Percentiles rank a stretch among this genome's conserved stretches.
These are phyloP conservation scores for Aleurites moluccanus DNA, from an alignment of 441 rosid species.

Conservation along the genomic window DNA sequence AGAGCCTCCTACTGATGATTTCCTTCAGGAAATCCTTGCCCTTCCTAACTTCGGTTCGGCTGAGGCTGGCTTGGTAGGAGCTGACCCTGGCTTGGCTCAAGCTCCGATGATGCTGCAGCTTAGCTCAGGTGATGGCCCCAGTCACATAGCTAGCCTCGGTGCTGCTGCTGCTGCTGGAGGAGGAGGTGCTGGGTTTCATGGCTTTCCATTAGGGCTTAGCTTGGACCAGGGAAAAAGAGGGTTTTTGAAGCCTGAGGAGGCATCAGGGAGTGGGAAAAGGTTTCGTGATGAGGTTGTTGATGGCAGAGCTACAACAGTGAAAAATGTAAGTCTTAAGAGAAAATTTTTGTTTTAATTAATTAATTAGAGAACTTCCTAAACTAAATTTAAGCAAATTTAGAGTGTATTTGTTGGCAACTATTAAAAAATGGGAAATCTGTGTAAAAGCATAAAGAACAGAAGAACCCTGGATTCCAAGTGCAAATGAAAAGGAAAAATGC, in stretches of 20 bases:
- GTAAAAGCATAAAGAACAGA: neutral
- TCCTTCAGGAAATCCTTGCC: constrained; percentile 84
- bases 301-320: constrained; percentile 53
- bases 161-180: constrained; percentile 37
- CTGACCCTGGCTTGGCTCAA: constrained; percentile 40
- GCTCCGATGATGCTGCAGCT: constrained; percentile 86
- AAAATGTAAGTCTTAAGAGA: constrained; percentile 59
- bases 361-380: neutral
- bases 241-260: constrained; percentile 71
- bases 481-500: neutral
- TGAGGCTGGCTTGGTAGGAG: constrained; percentile 41
- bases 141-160: constrained; percentile 51
- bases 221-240: constrained; percentile 90
- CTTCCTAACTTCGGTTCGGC: constrained; percentile 64
- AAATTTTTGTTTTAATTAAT: neutral
- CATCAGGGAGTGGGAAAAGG: constrained; percentile 73
- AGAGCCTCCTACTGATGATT: constrained; percentile 73
- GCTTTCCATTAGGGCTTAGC: constrained; percentile 86
- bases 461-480: neutral
- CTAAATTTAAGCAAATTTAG: neutral
- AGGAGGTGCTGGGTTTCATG: constrained; percentile 60
- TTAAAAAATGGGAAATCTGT: constrained; percentile 2
- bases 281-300: constrained; percentile 66
- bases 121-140: constrained; percentile 68
- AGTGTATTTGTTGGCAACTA: neutral